phyloP scores from a whole-genome alignment of 805 yeast species.

The Wickerhamomyces rabaulensis region DNA sequence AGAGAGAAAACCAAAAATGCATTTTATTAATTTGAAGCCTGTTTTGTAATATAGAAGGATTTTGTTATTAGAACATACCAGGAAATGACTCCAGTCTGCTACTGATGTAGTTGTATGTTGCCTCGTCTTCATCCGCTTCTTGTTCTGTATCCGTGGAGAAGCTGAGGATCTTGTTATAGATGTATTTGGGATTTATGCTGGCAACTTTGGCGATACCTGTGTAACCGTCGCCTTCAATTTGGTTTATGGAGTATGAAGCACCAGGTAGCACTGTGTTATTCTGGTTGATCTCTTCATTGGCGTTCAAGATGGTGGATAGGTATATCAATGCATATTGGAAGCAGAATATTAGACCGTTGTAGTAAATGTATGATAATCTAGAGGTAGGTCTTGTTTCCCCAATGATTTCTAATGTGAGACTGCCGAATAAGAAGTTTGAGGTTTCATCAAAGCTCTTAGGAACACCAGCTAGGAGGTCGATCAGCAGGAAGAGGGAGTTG shows the following conservation, averaged over 20 bases:
- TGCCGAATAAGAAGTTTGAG: conserved; percentile 27
- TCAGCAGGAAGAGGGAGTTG: conserved; percentile 25
- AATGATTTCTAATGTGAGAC: conserved; percentile 37
- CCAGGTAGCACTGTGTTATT: conserved; percentile 25
- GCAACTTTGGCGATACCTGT: conserved; percentile 36
- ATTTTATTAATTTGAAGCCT: too few species aligned
- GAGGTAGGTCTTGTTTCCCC: conserved; percentile 38
- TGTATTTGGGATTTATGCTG: conserved; percentile 28
- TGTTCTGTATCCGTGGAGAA: conserved; percentile 7
- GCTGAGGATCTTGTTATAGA: conserved; percentile 21
- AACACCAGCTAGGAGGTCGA: conserved; percentile 32
- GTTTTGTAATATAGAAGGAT: background rate
- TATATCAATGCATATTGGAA: conserved; percentile 28
- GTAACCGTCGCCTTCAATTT: conserved; percentile 36
- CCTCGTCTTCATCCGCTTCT: conserved; percentile 1
- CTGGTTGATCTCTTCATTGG: conserved; percentile 21
- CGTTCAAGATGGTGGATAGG: conserved; percentile 27
- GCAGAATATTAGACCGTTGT: conserved; percentile 27
- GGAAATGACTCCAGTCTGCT: conserved; percentile 2
- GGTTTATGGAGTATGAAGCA: conserved; percentile 17
- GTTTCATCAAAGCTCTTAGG: conserved; percentile 16
- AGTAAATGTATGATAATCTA: conserved; percentile 19
- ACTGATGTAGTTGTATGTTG: conserved; percentile 4
- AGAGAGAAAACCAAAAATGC: background rate
- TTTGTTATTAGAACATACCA: background rate